Evolutionary conservation across 345 rosid species (phyloP), one percentile per base, ranked within the genome.

Genomic region (Turritis glabra): DNA sequence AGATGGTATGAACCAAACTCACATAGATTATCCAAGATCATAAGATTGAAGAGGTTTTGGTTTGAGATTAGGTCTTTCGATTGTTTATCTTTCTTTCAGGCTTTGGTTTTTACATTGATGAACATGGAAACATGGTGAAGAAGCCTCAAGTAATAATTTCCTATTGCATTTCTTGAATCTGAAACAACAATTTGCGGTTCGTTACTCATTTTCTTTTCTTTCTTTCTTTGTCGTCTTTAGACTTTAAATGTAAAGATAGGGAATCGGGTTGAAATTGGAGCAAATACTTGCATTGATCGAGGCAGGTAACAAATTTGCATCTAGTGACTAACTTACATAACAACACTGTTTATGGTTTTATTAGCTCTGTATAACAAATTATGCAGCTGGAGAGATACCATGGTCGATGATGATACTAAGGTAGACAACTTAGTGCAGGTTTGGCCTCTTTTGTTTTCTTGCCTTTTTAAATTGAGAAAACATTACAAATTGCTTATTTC

Each of bases 371-470:
- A 37, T 60, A 12, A 71, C 51, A 47, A 71, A 22, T 15, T 55
- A 37, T 82, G 83, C 89, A 89, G 98, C 81, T 92, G 93, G 96
- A 83, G 98, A 80, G 94, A 90, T 65, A 88, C 96, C 0, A 80
- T 83, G 32, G 83, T 90, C 6, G 98, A 88, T 33, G 94, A 87
- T 71, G 77, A 84, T 69, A 73, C 98, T 18, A 90, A 92, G 82
- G 77, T 92, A 69, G 98, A 92, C 82, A 90, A 92, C 75, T 84
- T 87, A 76, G 93, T 92, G 40, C 95, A 90, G 89, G 93, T 87
- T 72, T 69, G 27, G 35, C 8, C 71, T 57, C 32, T 9, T 30
- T 69, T 21, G 7, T 43, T 30, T 21, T 5, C n/a, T 44, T 0
- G 12, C 17, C 23, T n/a, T 46, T 23, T 23, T 2, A 2, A 69